A percentile compares a stretch with the other conserved stretches of the same genome.
phyloP scores from a whole-genome alignment of 352 stramenopile genomes.

The Globisporangium okanoganense region DNA sequence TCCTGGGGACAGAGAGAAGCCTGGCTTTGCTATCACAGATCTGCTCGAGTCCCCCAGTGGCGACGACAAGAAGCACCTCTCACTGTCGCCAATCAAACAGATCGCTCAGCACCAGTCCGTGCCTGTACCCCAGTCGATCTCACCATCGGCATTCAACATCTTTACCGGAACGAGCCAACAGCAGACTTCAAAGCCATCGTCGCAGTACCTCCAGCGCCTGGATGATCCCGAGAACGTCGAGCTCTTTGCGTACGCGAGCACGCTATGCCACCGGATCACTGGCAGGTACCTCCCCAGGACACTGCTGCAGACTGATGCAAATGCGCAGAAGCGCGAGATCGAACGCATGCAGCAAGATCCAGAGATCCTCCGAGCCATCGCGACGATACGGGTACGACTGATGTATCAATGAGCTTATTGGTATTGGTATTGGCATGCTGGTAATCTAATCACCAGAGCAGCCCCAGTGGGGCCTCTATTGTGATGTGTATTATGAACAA shows the following conservation, averaged over 20 bases:
- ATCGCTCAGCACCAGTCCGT: neutral
- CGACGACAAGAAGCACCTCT: neutral
- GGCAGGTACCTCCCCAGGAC: slow-evolving; percentile 50
- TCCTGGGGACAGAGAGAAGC: neutral
- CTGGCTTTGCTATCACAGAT: slow-evolving; percentile 31
- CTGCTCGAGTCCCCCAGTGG: slow-evolving; percentile 10
- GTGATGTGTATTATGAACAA: neutral
- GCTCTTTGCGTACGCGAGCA: slow-evolving; percentile 63
- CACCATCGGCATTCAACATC: neutral
- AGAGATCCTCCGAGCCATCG: slow-evolving; percentile 56
- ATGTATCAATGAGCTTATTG: too few species aligned
- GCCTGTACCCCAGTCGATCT: neutral
- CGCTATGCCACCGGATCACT: slow-evolving; percentile 60
- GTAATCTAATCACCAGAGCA: neutral
- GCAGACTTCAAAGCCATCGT: neutral
- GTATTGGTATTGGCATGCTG: too few species aligned
- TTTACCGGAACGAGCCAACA: slow-evolving; percentile 9
- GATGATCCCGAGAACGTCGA: slow-evolving; percentile 55
- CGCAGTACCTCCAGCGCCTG: slow-evolving; percentile 32
- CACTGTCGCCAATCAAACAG: slow-evolving; percentile 13
- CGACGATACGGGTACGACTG: slow-evolving; percentile 32
- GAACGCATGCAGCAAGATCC: slow-evolving; percentile 50
- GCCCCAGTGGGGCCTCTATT: neutral
- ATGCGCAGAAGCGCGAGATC: slow-evolving; percentile 53
- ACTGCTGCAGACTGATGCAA: slow-evolving; percentile 36